Base-by-base conservation (phyloP, 139 green algal species). In the Chlorella sorokiniana region DNA sequence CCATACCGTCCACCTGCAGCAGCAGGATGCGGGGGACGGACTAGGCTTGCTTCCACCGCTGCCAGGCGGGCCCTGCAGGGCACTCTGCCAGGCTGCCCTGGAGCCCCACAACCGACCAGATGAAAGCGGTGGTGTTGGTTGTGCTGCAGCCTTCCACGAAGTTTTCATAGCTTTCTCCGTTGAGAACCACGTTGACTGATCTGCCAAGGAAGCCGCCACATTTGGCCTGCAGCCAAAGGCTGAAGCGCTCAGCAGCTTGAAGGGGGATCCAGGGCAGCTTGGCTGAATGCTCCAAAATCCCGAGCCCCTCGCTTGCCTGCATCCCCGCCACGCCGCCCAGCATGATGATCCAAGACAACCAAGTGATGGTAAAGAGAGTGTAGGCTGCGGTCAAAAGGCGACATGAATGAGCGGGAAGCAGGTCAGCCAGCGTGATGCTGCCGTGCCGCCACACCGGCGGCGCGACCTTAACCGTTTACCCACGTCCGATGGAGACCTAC, bases 191-290 rank as follows among this genome's bases (percentile, higher is more conserved):
- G 59, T 70, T 44, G 3, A 81, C 31, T 0, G 56, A 22, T 5
- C 29, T 29, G 0, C 75, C 75, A 56, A 81, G 41, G 41, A 72
- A 81, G 29, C 75, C 75, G 29, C 75, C 75, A 40, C 75, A 81
- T 4, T 45, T 61, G 4, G 59, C 40, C 59, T 81, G 56, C 56
- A 65, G 48, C 48, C 11, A 59, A 16, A 16, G 48, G n/a, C n/a
- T n/a, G n/a, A n/a, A n/a, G n/a, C n/a, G n/a, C n/a, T n/a, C 48
- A 16, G 48, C 48, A 16, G 48, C 16, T 25, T 59, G 48, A 16
- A 16, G 14, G 16, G 11, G 48, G 16, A 59, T 59, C 48, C 48
- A 59, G 48, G 14, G 48, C 48, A 11, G 48, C 11, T 11, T 59
- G 48, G 14, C 14, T 11, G 14, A 59, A 16, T 59, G 48, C 48